Conservation (phyloP, 192 early-diverging fungal species). For the Coemansia umbellata region DNA sequence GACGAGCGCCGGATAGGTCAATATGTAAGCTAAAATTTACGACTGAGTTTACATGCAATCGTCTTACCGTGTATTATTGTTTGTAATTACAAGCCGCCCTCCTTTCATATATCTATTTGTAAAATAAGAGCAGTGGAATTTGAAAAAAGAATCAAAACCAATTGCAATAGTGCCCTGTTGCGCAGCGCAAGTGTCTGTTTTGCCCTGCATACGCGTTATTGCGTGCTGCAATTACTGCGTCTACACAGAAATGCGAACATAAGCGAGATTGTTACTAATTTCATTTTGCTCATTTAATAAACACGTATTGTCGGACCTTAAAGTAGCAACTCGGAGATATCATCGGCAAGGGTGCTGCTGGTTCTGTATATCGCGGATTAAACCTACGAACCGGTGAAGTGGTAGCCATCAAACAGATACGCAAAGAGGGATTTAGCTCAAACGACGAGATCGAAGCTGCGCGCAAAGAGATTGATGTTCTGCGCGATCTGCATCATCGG, state of each 20-base stretch:
- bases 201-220: no score
- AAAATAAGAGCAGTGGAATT: no score
- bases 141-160: no score
- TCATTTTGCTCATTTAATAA: no score
- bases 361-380: conserved; percentile 67
- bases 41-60: no score
- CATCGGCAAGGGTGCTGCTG: conserved; percentile 71
- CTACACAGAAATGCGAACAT: no score
- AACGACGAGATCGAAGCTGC: conserved; percentile 57
- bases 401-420: conserved; percentile 70
- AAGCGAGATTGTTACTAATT: no score
- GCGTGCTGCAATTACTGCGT: no score
- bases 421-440: conserved; percentile 55
- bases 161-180: not conserved
- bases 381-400: conserved; percentile 64
- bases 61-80: no score
- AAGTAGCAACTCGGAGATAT: conserved; percentile 68
- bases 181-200: not conserved
- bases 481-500: conserved; percentile 70
- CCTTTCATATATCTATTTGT: no score
- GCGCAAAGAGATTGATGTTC: conserved; percentile 77
- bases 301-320: no score
- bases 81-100: no score
- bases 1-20: conserved; percentile 46
- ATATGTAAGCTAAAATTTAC: conserved; percentile 42